Percentiles rank a stretch among this genome's conserved stretches.
phyloP scores from a whole-genome alignment of 2,329 filamentous ascomycete genomes.

The Chaetomiaceae sp. region DNA sequence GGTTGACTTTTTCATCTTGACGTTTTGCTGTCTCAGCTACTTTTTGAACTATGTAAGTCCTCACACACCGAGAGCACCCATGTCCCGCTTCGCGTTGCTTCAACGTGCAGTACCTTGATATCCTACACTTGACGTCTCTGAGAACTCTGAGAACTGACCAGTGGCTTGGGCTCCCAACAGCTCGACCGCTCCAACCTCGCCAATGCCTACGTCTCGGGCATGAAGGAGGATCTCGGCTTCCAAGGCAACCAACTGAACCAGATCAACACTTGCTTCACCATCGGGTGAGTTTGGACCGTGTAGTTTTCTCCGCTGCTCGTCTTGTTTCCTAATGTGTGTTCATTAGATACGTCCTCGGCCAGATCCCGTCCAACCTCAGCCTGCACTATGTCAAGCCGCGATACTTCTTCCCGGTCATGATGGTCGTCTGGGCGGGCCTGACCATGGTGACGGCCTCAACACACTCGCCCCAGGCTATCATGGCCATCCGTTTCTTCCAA shows the following conservation, averaged over 20 bases:
- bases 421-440: slow-evolving; percentile 58
- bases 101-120: too few relatives aligned
- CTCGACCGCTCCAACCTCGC: slow-evolving; percentile 48
- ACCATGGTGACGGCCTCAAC: slow-evolving; percentile 57
- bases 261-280: slow-evolving; percentile 48
- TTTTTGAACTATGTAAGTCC: slow-evolving; percentile 48
- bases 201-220: slow-evolving; percentile 52
- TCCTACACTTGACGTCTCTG: too few relatives aligned
- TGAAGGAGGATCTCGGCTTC: slow-evolving; percentile 47
- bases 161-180: too few relatives aligned
- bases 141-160: too few relatives aligned
- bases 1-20: slow-evolving; percentile 61
- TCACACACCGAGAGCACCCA: too few relatives aligned
- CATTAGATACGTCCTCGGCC: slow-evolving; percentile 44
- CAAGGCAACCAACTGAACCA: slow-evolving; percentile 46
- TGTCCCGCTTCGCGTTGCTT: too few relatives aligned
- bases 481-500: slow-evolving; percentile 55
- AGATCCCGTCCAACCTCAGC: slow-evolving; percentile 57
- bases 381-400: slow-evolving; percentile 59
- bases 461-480: slow-evolving; percentile 49
- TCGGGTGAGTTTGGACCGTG: slow-evolving; percentile 33
- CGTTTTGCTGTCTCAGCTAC: slow-evolving; percentile 57
- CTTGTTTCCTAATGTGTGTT: background rate
- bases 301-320: background rate
- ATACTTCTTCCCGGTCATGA: slow-evolving; percentile 60